A percentile compares a stretch with the other conserved stretches of the same genome.
Evolutionary conservation across 192 early-diverging fungal species (phyloP).

Genomic region (Backusella mclennaniae): DNA sequence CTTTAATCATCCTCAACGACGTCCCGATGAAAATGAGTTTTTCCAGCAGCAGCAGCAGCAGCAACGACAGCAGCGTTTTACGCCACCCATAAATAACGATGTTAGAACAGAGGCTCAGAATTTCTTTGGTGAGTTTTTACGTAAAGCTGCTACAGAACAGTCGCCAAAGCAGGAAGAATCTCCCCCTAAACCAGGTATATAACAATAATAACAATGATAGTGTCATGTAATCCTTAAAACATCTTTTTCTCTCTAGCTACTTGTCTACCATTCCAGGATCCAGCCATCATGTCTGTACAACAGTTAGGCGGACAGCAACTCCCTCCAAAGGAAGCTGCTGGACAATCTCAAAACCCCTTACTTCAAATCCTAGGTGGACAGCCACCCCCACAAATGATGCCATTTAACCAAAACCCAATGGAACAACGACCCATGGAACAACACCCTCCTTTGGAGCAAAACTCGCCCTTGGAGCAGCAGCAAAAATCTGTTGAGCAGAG

Average conservation of each 20-base stretch:
- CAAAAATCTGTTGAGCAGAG: not conserved
- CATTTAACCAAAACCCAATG: not conserved
- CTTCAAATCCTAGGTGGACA: conserved; percentile 15
- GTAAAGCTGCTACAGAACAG: conserved; percentile 45
- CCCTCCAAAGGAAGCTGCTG: not conserved
- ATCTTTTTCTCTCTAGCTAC: conserved; percentile 7
- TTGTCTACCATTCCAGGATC: conserved; percentile 51
- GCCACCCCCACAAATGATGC: conserved; percentile 9
- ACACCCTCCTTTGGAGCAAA: not conserved
- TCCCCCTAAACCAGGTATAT: conserved; percentile 7
- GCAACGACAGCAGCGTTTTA: conserved; percentile 15
- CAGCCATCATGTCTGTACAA: conserved; percentile 59
- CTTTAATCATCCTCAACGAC: conserved; percentile 38
- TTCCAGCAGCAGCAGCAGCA: conserved; percentile 10
- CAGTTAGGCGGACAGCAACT: conserved; percentile 1
- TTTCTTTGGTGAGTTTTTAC: conserved; percentile 61
- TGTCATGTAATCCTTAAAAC: not conserved
- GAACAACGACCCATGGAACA: conserved; percentile 13
- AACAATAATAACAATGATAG: not conserved
- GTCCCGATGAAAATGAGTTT: not conserved
- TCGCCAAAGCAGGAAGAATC: conserved; percentile 11
- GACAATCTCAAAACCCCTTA: conserved; percentile 4
- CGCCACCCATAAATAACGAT: not conserved
- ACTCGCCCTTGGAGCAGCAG: not conserved
- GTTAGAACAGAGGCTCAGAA: conserved; percentile 47